Base-by-base conservation (phyloP, 768 basidiomycete genomes). In the Suillus subaureus region DNA sequence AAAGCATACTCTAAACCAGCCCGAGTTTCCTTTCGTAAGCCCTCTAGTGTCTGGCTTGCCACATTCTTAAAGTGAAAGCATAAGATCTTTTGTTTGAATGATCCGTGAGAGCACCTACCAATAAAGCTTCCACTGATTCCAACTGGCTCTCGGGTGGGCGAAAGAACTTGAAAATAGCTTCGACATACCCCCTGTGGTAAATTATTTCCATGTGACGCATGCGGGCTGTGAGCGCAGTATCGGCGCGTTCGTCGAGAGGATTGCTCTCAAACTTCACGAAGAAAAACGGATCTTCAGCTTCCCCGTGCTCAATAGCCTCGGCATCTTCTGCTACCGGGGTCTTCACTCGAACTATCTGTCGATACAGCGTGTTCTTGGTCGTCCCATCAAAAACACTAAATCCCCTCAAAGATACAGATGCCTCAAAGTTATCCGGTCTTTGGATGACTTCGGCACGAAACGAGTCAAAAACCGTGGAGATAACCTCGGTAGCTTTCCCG, bases 131-230 rank as follows among this genome's bases (percentile, higher is more conserved):
- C 60, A 99, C 94, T 2, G 96, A 97, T 77, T 99, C 96, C 63
- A 99, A 77, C 74, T 99, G 96, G 75, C 92, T 97, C 51, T 89
- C 89, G 2, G 97, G 97, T 2, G 96, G 97, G 73, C 90, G 93
- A 79, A 99, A 90, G 79, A 99, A 99, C 67, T 83, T 86, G 71
- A 91, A 90, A 26, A 99, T 86, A 3, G 92, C 93, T 79, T 99
- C 97, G 35, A 99, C 84, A 74, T 97, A 98, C 31, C 93, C 94
- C 72, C 83, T 87, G 74, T 98, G 95, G 74, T 99, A 99, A 49
- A 99, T 92, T 68, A 99, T 91, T 78, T 99, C 97, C 89, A 97
- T 92, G 71, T 97, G 92, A 13, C 93, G 87, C 92, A 98, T 92
- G 64, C 89, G 89, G 56, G 96, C 86, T 15, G 91, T 92, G 62